Base-by-base conservation (phyloP, 176 grass and related monocot genomes). In the Cocos nucifera region DNA sequence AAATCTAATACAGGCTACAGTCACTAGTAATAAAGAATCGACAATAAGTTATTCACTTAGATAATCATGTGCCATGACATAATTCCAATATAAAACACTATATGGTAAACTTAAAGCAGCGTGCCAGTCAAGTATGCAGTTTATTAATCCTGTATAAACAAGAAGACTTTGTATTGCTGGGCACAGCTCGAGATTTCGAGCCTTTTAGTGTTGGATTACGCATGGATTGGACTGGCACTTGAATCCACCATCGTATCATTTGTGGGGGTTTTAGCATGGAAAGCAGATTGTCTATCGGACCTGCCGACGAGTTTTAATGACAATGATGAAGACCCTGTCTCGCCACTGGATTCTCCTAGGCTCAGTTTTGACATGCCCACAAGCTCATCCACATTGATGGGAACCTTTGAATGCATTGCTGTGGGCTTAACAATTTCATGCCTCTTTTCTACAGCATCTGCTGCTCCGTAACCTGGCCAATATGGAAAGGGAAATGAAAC, bases 251-350 rank as follows among this genome's bases (percentile, higher is more conserved):
- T 14, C 35, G 35, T 12, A 62, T 21, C 62, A 1, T 76, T 77
- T 6, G 74, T 68, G 1, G 78, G 77, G 5, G 69, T 66, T 74
- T 74, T 78, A 53, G 60, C 78, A 86, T 86, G 78, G 48, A 86
- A 86, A 75, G 83, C 83, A 62, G 78, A 86, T 78, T 71, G 83
- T 66, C 78, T 75, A 3, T 66, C 78, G 15, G 69, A 75, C 63
- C 56, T 22, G 7, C 74, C 73, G 62, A 74, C 59, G 10, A 69
- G 68, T 50, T 66, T 71, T 14, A 74, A 70, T 54, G 83, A 66
- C 2, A 55, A 66, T 55, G 75, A 63, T 48, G 74, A 57, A 4
- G 18, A 22, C 26, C 15, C 22, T 51, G 28, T 55, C 4, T 58
- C 73, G n/a, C 51, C 71, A 58, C 48, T 57, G 8, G 74, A 53